Evolutionary conservation across 225 moss, liverwort and hornwort species (phyloP).

Genomic region (Straminergon stramineum): DNA sequence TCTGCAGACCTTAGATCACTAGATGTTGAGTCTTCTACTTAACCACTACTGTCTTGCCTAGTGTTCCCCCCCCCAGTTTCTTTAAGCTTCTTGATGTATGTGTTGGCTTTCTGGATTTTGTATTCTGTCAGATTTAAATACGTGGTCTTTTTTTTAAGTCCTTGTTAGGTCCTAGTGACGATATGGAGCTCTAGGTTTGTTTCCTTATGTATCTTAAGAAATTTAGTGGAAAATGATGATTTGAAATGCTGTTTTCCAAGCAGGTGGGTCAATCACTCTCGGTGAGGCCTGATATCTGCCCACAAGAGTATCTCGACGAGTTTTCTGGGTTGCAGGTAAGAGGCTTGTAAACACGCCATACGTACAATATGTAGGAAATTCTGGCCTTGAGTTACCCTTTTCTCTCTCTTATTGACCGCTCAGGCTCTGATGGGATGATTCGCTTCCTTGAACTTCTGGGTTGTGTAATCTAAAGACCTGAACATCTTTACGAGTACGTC

Average conservation of each 20-base stretch:
- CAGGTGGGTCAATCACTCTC: slow-evolving; percentile 69
- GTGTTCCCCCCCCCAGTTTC: neutral
- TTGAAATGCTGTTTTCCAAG: neutral
- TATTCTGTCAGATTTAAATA: neutral
- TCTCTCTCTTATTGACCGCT: neutral
- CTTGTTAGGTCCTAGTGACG: neutral
- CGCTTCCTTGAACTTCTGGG: neutral
- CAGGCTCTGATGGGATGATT: neutral
- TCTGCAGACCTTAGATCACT: neutral
- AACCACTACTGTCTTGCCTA: neutral
- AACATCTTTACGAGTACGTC: neutral
- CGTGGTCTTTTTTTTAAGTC: neutral
- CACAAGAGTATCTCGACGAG: slow-evolving; percentile 59
- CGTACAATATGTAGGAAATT: neutral
- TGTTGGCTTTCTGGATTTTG: neutral
- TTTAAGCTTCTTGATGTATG: neutral
- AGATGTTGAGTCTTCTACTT: neutral
- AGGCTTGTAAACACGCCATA: neutral
- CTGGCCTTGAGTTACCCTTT: neutral
- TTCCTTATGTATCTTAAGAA: neutral
- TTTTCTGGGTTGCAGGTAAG: slow-evolving; percentile 55
- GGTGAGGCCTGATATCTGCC: slow-evolving; percentile 63
- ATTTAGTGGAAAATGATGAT: neutral
- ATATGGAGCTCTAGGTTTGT: neutral
- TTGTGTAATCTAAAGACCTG: neutral